Base-by-base conservation (phyloP, 768 basidiomycete genomes). In the Rubroboletus pulcherrimus region DNA sequence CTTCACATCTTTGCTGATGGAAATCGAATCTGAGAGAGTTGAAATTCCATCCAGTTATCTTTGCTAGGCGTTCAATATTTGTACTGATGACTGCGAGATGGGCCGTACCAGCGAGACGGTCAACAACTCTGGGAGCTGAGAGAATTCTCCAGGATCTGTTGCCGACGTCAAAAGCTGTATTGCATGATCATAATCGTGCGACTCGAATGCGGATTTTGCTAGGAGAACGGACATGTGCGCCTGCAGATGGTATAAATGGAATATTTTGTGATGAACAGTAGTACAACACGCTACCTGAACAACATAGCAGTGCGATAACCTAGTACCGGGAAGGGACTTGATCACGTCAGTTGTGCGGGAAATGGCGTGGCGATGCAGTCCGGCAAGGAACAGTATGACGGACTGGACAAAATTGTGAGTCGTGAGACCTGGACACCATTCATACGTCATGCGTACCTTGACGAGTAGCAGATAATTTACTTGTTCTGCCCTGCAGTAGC, bases 11-110 rank as follows among this genome's bases (percentile, higher is more conserved):
- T 31, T 10, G 38, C 21, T 26, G 49, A 29, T 40, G 15, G 9
- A 63, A 26, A 34, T 46, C 38, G 30, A 59, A 63, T 33, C 35
- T 48, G 10, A 63, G 47, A 31, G 24, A 5, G 26, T 50, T 19
- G 8, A 63, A 63, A 35, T 55, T 44, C 61, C 61, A 63, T 10
- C 61, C 61, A 17, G 61, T 50, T 24, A 63, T 55, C 61, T 62
- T 58, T 9, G 8, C 29, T 15, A 21, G 1, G 3, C 8, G 35
- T 14, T 63, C 24, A 63, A 24, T 19, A 46, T 9, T 8, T 30
- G 30, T 24, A 33, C 37, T 5, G 8, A 49, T 29, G 30, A 39
- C 31, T n/a, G 3, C 17, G 17, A 33, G 33, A 42, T 9, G 6
- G 24, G 1, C 15, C 61, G 4, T 44, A 62, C 61, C 61, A 62